Conservation (phyloP, 805 yeast genomes). For the Myxozyma vanderwaltii region DNA sequence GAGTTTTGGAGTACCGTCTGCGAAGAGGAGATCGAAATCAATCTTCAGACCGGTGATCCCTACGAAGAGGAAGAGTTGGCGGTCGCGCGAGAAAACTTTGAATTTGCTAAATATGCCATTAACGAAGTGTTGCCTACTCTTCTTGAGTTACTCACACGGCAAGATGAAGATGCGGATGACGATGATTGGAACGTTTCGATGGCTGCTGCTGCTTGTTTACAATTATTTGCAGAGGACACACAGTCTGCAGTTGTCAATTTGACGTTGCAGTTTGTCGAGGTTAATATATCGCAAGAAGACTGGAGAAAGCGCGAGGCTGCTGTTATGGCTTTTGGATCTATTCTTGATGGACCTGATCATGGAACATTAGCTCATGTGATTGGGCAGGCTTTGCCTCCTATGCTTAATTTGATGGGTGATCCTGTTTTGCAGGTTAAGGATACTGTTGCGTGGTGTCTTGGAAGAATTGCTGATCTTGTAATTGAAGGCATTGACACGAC, state of each 20-base stretch:
- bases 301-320: constrained; percentile 97
- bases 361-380: constrained; percentile 63
- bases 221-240: constrained; percentile 87
- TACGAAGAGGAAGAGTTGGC: constrained; percentile 45
- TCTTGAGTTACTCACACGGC: constrained; percentile 75
- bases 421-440: constrained; percentile 83
- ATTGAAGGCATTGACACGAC: constrained; percentile 72
- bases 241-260: constrained; percentile 85
- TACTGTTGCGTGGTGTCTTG: constrained; percentile 98
- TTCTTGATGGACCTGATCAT: constrained; percentile 69
- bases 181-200: constrained; percentile 97
- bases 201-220: constrained; percentile 98
- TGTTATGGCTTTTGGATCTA: constrained; percentile 98
- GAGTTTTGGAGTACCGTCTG: constrained; percentile 99
- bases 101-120: constrained; percentile 84
- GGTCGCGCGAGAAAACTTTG: constrained; percentile 57
- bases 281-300: constrained; percentile 57
- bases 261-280: constrained; percentile 79
- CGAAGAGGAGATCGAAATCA: constrained; percentile 89
- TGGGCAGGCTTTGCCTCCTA: constrained; percentile 80
- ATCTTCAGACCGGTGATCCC: constrained; percentile 49
- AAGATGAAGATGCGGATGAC: constrained; percentile 84
- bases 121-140: constrained; percentile 86
- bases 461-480: constrained; percentile 88
- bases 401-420: constrained; percentile 73